Evolutionary conservation across 225 moss, liverwort and hornwort genomes (phyloP), one percentile per base, ranked within the genome.

Genomic region (Neckera pumila): DNA sequence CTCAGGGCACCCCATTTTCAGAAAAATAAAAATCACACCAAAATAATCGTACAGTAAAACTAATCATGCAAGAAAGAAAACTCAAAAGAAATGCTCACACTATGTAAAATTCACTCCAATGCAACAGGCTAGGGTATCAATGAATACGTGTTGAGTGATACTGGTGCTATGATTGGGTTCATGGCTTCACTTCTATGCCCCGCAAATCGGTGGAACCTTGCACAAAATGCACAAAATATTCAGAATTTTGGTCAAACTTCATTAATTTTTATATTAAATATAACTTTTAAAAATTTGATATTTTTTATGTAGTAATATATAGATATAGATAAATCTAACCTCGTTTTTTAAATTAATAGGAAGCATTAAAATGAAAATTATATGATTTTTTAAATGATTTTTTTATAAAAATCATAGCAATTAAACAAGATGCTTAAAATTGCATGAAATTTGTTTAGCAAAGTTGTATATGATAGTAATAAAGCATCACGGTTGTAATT

Each of bases 121-220:
- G 17, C 28, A 43, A 45, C 3, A 45, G 8, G 45, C 45, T 45
- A 45, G 0, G 28, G 72, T 3, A 14, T 71, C 15, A 71, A 26
- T 42, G 42, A 71, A 42, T 42, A 42, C 27, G 42, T 25, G 15
- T 42, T 49, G 49, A 42, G 25, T 15, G 26, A 15, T 72, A 10
- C 0, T 8, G 8, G 5, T 42, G 9, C 23, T 42, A 27, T 70
- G 17, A 6, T 16, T 27, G 27, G 72, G 6, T 72, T 43, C 43
- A 27, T 72, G 27, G 43, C 16, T 43, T 43, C 43, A 27, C 9
- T 30, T 47, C 30, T 18, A 74, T 47, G 9, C 18, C 47, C 5
- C 1, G 1, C 5, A 1, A 43, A 43, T 40, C 1, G 0, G 5
- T 43, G 9, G 6, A 30, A 31, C 31, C 10, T 31, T 47, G 11